These are phyloP conservation scores for Myochromella boudieri DNA, from an alignment of 768 basidiomycete genomes.

Conservation along the genomic window DNA sequence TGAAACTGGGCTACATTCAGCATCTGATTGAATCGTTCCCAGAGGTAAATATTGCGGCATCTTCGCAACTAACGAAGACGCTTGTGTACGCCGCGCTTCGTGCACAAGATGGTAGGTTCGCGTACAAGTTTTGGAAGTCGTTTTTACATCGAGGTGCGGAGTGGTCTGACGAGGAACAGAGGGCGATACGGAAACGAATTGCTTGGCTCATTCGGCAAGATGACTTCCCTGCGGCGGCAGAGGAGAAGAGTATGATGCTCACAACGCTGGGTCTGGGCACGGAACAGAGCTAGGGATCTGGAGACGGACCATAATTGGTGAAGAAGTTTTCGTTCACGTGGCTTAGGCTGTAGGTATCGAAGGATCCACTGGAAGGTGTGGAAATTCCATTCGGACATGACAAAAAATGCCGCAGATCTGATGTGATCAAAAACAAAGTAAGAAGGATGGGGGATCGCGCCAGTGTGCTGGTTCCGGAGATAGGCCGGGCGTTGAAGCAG, in stretches of 20 bases:
- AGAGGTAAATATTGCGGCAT: conserved; percentile 32
- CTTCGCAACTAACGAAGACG: conserved; percentile 49
- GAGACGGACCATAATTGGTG: conserved; percentile 8
- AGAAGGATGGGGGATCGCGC: conserved; percentile 27
- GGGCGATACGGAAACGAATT: conserved; percentile 40
- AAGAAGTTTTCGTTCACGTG: conserved; percentile 24
- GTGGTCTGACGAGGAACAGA: conserved; percentile 50
- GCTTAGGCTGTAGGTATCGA: conserved; percentile 19
- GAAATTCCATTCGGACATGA: conserved; percentile 27
- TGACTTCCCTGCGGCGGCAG: conserved; percentile 13
- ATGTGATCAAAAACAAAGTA: conserved; percentile 31
- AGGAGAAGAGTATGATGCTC: conserved; percentile 27
- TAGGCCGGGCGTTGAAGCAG: conserved; percentile 36
- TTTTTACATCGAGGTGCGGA: conserved; percentile 44
- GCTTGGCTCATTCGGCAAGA: conserved; percentile 28
- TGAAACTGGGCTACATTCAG: conserved; percentile 42
- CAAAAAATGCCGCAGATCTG: conserved; percentile 33
- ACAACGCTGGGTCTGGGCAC: conserved; percentile 24
- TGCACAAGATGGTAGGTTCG: conserved; percentile 47
- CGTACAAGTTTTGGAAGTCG: conserved; percentile 59
- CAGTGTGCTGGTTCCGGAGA: conserved; percentile 42
- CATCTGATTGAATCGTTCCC: conserved; percentile 38
- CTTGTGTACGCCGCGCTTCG: conserved; percentile 52
- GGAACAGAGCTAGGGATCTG: not conserved
- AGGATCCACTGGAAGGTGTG: conserved; percentile 27